Evolutionary conservation across 2,329 filamentous ascomycete genomes (phyloP).

Genomic region (Coniochaeta hoffmannii): DNA sequence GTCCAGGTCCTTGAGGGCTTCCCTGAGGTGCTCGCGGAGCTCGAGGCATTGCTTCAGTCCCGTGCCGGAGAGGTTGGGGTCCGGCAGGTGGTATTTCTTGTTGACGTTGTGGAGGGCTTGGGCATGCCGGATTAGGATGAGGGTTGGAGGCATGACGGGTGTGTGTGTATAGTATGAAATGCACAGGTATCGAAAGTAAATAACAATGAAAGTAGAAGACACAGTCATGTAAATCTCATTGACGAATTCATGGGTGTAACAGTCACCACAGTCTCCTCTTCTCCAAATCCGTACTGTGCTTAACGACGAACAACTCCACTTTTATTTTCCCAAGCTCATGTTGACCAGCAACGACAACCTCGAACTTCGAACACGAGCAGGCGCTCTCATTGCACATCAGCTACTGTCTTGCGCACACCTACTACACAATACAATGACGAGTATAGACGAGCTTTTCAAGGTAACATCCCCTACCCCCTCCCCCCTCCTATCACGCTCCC

Average conservation of each 20-base stretch:
- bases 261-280: not conserved
- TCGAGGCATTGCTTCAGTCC: constrained; percentile 40
- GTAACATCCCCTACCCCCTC: constrained; percentile 23
- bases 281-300: not conserved
- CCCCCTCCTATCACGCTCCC: not conserved
- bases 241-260: no score
- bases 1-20: constrained; percentile 32
- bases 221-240: not conserved
- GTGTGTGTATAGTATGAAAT: not conserved
- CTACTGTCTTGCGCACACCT: not conserved
- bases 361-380: no score
- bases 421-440: constrained; percentile 35
- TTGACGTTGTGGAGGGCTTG: constrained; percentile 55
- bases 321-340: not conserved
- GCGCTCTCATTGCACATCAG: no score
- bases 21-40: constrained; percentile 33
- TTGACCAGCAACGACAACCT: not conserved
- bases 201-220: not conserved
- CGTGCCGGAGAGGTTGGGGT: constrained; percentile 42
- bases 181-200: no score
- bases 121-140: constrained; percentile 86
- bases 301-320: no score
- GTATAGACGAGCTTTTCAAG: constrained; percentile 54
- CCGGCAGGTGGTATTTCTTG: constrained; percentile 37
- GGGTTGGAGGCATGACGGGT: constrained; percentile 39